These are phyloP conservation scores for Starmerella vitae DNA, from an alignment of 805 yeast genomes.

Conservation along the genomic window DNA sequence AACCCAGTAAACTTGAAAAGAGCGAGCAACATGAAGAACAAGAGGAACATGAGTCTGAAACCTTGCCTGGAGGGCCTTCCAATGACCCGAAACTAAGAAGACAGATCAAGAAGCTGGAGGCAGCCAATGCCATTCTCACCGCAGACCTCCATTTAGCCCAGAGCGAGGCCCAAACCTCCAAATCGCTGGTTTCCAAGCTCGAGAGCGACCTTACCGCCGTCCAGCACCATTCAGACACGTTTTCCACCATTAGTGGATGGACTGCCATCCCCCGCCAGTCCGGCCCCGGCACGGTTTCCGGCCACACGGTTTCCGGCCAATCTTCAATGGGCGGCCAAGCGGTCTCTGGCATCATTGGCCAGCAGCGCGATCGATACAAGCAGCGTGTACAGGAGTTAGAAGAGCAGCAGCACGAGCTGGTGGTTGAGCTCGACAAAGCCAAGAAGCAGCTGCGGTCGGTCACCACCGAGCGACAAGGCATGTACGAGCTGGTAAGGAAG, in stretches of 20 bases:
- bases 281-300: slow-evolving; percentile 19
- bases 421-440: slow-evolving; percentile 41
- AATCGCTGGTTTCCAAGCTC: slow-evolving; percentile 42
- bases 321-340: slow-evolving; percentile 21
- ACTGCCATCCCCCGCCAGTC: slow-evolving; percentile 30
- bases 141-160: slow-evolving; percentile 33
- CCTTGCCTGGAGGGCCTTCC: neutral
- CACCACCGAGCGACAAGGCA: slow-evolving; percentile 59
- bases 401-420: slow-evolving; percentile 55
- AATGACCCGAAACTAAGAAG: slow-evolving; percentile 1
- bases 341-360: slow-evolving; percentile 65
- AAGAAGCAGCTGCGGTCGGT: slow-evolving; percentile 50
- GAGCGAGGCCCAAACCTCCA: slow-evolving; percentile 29
- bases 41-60: slow-evolving; percentile 38
- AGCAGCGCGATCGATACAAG: slow-evolving; percentile 89
- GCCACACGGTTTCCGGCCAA: slow-evolving; percentile 10
- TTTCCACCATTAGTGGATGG: slow-evolving; percentile 29
- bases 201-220: slow-evolving; percentile 50
- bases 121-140: slow-evolving; percentile 30
- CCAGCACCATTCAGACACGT: slow-evolving; percentile 18
- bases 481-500: slow-evolving; percentile 52
- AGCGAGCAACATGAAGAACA: slow-evolving; percentile 41
- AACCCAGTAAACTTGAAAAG: slow-evolving; percentile 66
- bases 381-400: slow-evolving; percentile 73
- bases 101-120: slow-evolving; percentile 9